These are phyloP conservation scores for Aspergillus panamensis DNA, from an alignment of 495 filamentous ascomycete species.

Conservation along the genomic window DNA sequence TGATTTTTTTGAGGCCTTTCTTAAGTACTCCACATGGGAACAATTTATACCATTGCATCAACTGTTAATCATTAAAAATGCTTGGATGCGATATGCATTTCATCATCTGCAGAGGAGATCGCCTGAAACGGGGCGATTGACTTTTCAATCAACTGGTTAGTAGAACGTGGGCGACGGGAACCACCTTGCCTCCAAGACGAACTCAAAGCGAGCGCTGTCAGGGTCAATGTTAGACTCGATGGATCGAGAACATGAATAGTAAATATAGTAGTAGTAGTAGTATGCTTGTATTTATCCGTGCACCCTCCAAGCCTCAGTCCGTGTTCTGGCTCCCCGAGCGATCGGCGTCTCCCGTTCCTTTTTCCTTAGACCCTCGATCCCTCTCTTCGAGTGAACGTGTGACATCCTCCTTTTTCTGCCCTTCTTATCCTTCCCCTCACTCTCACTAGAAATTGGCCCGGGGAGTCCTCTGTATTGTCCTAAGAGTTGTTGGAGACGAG, in stretches of 20 bases:
- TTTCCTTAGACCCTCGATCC: background rate
- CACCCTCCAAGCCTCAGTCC: background rate
- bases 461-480: slow-evolving; percentile 8
- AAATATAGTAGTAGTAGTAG: background rate
- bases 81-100: too few species aligned
- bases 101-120: too few species aligned
- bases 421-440: slow-evolving; percentile 19
- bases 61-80: too few species aligned
- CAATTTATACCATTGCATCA: too few species aligned
- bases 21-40: too few species aligned
- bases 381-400: background rate
- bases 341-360: slow-evolving; percentile 14
- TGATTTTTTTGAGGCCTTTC: too few species aligned
- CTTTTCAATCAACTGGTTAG: background rate
- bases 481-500: slow-evolving; percentile 5
- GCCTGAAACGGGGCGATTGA: too few species aligned
- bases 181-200: background rate
- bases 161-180: background rate
- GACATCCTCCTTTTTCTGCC: background rate
- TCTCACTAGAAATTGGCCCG: slow-evolving; percentile 5
- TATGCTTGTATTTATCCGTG: background rate
- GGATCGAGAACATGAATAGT: background rate
- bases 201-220: background rate
- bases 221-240: background rate
- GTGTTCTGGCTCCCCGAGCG: background rate